Evolutionary conservation across 2,329 filamentous ascomycete species (phyloP).

Genomic region (Orbilia ellipsospora): DNA sequence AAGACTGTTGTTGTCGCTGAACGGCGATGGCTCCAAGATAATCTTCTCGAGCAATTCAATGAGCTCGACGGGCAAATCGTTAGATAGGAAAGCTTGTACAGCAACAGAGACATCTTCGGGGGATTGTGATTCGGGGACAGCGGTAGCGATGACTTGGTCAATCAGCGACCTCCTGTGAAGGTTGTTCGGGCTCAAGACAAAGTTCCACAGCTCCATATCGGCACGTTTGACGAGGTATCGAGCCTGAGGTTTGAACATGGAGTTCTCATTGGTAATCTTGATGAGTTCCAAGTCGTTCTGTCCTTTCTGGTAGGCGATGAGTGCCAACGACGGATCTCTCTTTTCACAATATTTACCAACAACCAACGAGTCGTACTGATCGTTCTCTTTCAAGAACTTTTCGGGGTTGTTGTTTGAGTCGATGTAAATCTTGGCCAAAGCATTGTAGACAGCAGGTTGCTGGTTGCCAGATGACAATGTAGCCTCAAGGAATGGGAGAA

Average conservation of each 20-base stretch:
- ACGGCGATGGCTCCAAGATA: constrained; percentile 97
- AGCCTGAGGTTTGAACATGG: constrained; percentile 99
- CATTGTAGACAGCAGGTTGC: constrained; percentile 96
- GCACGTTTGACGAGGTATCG: constrained; percentile 92
- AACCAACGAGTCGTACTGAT: constrained; percentile 89
- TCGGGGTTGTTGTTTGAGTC: constrained; percentile 98
- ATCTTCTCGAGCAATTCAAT: constrained; percentile 99
- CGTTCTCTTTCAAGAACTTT: constrained; percentile 96
- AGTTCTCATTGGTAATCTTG: constrained; percentile 98
- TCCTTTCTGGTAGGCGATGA: constrained; percentile 94
- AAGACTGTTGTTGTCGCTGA: constrained; percentile 95
- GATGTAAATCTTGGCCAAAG: constrained; percentile 98
- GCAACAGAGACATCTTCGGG: constrained; percentile 95
- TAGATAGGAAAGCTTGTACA: constrained; percentile 89
- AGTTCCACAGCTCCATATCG: constrained; percentile 90
- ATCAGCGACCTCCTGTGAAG: constrained; percentile 91
- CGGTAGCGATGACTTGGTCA: constrained; percentile 95
- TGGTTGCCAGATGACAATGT: constrained; percentile 90
- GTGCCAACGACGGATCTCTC: constrained; percentile 93
- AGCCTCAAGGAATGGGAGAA: constrained; percentile 94
- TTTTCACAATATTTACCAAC: constrained; percentile 99
- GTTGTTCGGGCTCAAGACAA: constrained; percentile 95
- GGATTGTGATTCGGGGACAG: constrained; percentile 90
- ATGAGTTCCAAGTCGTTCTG: constrained; percentile 97
- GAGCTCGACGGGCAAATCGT: constrained; percentile 89